These are phyloP conservation scores for Apiotrichum laibachii DNA, from an alignment of 1,284 basidiomycete species.

Conservation along the genomic window DNA sequence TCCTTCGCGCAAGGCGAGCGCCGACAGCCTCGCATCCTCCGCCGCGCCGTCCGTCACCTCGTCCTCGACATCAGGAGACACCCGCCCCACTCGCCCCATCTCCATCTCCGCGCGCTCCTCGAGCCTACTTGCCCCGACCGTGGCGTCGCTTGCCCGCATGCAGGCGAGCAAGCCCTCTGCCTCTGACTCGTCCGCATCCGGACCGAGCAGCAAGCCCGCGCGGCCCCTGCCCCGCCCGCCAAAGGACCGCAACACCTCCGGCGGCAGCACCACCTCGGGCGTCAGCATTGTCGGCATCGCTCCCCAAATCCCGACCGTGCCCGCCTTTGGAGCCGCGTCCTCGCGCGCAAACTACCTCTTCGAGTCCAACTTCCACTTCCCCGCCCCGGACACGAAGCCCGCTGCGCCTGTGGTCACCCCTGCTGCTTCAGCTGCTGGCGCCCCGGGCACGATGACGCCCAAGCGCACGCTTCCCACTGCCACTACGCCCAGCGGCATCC, in stretches of 20 bases:
- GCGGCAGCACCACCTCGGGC: not conserved
- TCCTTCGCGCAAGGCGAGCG: not conserved
- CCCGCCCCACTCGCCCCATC: not conserved
- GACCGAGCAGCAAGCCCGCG: conserved; percentile 11
- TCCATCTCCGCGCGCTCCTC: conserved; percentile 5
- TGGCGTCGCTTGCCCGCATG: conserved; percentile 42
- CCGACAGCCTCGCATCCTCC: not conserved
- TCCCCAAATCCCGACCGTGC: conserved; percentile 6
- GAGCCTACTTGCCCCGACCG: conserved; percentile 40
- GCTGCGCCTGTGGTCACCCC: not conserved
- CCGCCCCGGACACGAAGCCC: not conserved
- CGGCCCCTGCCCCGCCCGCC: conserved; percentile 15
- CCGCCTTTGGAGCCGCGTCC: conserved; percentile 35
- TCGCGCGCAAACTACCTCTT: conserved; percentile 30
- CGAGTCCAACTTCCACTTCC: conserved; percentile 21
- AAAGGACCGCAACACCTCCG: not conserved
- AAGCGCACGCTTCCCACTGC: conserved; percentile 2
- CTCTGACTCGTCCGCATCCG: not conserved
- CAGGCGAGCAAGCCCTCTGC: conserved; percentile 42
- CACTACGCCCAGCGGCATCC: not conserved
- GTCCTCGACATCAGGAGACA: no score
- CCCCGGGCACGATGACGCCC: not conserved
- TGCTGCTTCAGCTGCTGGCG: not conserved
- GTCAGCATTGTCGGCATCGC: conserved; percentile 13
- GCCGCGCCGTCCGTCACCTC: not conserved